Conservation (phyloP, 1,139 yeast genomes). For the Protomyces arabidopsidicola region DNA sequence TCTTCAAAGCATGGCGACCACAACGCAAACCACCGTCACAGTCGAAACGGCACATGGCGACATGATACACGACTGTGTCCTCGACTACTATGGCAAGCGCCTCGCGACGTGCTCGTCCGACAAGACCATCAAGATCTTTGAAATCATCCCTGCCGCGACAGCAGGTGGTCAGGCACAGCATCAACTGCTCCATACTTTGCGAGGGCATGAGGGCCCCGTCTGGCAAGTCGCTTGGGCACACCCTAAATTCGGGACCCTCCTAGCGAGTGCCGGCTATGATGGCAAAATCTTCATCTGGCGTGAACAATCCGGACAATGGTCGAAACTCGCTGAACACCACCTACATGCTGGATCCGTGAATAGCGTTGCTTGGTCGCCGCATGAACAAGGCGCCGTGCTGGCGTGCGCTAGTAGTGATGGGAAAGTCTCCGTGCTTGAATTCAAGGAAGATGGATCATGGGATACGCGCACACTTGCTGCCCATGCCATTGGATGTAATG, state of each 20-base stretch:
- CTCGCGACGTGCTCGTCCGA: slow-evolving; percentile 95
- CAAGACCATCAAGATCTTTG: slow-evolving; percentile 87
- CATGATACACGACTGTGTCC: slow-evolving; percentile 76
- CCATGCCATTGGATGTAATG: slow-evolving; percentile 87
- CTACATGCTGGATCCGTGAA: slow-evolving; percentile 93
- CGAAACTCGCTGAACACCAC: slow-evolving; percentile 77
- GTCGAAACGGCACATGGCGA: slow-evolving; percentile 20
- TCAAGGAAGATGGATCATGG: slow-evolving; percentile 83
- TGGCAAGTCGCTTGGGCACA: slow-evolving; percentile 99
- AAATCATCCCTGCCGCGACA: slow-evolving; percentile 53
- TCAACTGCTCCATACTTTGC: slow-evolving; percentile 7
- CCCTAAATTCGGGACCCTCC: slow-evolving; percentile 91
- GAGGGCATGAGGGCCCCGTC: slow-evolving; percentile 87
- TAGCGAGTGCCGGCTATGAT: slow-evolving; percentile 93
- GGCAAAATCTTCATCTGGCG: slow-evolving; percentile 94
- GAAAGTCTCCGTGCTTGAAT: slow-evolving; percentile 80
- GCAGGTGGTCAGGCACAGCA: not conserved
- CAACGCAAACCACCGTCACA: slow-evolving; percentile 9
- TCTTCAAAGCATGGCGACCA: slow-evolving; percentile 2
- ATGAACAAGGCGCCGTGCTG: slow-evolving; percentile 75
- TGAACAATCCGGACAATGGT: slow-evolving; percentile 81
- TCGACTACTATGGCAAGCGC: slow-evolving; percentile 92
- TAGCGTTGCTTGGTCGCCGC: slow-evolving; percentile 96
- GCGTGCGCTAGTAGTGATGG: slow-evolving; percentile 94
- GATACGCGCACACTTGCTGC: slow-evolving; percentile 64